Evolutionary conservation across 2,329 filamentous ascomycete species (phyloP).

Genomic region (Leptosphaerulina australis): DNA sequence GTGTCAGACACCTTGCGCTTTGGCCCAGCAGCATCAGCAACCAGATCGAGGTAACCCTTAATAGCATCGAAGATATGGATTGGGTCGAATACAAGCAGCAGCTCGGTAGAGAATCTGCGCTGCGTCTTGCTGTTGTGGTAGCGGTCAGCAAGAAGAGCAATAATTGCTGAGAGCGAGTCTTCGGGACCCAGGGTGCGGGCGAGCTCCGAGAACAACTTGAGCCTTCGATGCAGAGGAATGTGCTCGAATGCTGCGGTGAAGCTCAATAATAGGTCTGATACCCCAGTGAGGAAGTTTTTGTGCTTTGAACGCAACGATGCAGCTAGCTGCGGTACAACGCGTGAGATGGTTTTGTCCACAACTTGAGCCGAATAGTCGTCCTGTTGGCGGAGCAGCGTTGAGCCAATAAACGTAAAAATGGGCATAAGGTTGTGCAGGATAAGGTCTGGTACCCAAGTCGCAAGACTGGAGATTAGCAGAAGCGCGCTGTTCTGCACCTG

Average conservation of each 20-base stretch:
- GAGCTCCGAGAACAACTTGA: conserved; percentile 82
- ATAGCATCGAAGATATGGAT: conserved; percentile 76
- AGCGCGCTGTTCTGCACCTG: conserved; percentile 93
- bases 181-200: conserved; percentile 82
- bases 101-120: conserved; percentile 73
- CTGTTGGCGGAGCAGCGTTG: conserved; percentile 85
- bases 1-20: conserved; percentile 75
- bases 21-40: conserved; percentile 74
- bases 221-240: conserved; percentile 83
- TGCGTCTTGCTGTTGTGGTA: conserved; percentile 79
- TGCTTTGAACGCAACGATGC: conserved; percentile 79
- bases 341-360: conserved; percentile 89
- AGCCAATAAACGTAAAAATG: conserved; percentile 97
- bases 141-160: conserved; percentile 89
- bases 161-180: conserved; percentile 85
- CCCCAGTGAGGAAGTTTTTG: conserved; percentile 78
- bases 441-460: conserved; percentile 84
- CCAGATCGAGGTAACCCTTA: conserved; percentile 75
- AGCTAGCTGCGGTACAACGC: conserved; percentile 90
- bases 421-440: conserved; percentile 98
- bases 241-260: conserved; percentile 97
- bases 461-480: conserved; percentile 83
- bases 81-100: conserved; percentile 75
- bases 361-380: conserved; percentile 98
- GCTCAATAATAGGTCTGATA: conserved; percentile 88